A percentile compares a stretch with the other conserved stretches of the same genome.
Conservation (phyloP, 2,329 filamentous ascomycete species). For the Magnaporthiopsis incrustans region DNA sequence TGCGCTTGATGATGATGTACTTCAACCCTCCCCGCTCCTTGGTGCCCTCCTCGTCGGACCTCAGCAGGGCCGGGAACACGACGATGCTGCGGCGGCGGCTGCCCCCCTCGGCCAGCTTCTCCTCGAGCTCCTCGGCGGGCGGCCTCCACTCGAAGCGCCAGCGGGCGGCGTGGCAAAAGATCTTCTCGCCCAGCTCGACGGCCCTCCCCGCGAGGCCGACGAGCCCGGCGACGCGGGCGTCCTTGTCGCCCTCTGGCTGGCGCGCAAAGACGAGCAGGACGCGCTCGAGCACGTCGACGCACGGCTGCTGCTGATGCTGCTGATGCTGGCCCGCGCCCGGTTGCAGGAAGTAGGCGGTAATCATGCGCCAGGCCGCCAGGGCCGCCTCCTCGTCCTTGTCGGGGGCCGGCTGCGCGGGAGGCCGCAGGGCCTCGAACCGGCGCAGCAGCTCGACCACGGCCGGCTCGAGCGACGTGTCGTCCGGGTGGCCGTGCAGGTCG, state of each 20-base stretch:
- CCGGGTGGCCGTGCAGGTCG: conserved; percentile 6
- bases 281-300: conserved; percentile 1
- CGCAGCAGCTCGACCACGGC: conserved; percentile 7
- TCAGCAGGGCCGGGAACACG: conserved; percentile 6
- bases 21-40: conserved; percentile 2
- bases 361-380: conserved; percentile 8
- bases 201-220: conserved; percentile 2
- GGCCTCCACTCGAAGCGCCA: conserved; percentile 9
- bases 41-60: conserved; percentile 5
- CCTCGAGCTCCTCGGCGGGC: not conserved
- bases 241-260: not conserved
- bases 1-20: conserved; percentile 8
- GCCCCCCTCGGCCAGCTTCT: not conserved
- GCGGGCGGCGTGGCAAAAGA: conserved; percentile 7
- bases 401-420: not conserved
- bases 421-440: conserved; percentile 6
- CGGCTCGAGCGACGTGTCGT: conserved; percentile 12
- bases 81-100: conserved; percentile 6
- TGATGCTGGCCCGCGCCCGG: conserved; percentile 4
- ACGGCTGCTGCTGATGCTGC: conserved; percentile 1
- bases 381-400: conserved; percentile 7
- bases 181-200: conserved; percentile 9
- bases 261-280: conserved; percentile 4
- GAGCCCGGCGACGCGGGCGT: conserved; percentile 1
- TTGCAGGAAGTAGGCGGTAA: conserved; percentile 9